Evolutionary conservation across 2,329 filamentous ascomycete genomes (phyloP).

Genomic region (Trichoderma atrobrunneum): DNA sequence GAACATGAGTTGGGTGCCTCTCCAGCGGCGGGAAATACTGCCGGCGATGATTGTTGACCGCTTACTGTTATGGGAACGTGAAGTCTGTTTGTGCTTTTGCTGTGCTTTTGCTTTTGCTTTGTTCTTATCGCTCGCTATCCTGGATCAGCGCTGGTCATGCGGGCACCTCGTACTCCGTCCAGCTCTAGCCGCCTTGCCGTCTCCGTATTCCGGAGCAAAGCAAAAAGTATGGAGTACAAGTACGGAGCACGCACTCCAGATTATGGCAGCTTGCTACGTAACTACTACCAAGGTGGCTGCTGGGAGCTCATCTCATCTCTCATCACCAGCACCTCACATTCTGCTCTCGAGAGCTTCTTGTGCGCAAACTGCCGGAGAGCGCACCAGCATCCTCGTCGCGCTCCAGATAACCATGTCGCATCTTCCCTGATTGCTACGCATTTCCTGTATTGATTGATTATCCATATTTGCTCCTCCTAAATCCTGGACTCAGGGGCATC

Average conservation of each 20-base stretch:
- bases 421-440: not conserved
- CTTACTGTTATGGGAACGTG: not conserved
- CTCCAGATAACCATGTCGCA: not conserved
- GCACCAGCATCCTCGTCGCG: not conserved
- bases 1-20: not conserved
- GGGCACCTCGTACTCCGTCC: not conserved
- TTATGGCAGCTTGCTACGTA: not conserved
- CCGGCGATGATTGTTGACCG: not conserved
- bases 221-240: not conserved
- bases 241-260: not conserved
- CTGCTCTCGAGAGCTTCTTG: not conserved
- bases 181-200: not conserved
- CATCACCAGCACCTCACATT: not conserved
- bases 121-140: not conserved
- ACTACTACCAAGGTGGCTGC: not conserved
- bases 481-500: constrained; percentile 4
- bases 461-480: not conserved
- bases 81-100: not conserved
- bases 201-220: not conserved
- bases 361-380: not conserved
- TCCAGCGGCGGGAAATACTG: not conserved
- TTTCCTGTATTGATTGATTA: not conserved
- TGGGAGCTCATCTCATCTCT: not conserved
- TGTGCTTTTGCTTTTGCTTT: not conserved
- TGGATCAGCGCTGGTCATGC: not conserved